Evolutionary conservation across 2,329 filamentous ascomycete genomes (phyloP).

Genomic region (Aureobasidium sp.): DNA sequence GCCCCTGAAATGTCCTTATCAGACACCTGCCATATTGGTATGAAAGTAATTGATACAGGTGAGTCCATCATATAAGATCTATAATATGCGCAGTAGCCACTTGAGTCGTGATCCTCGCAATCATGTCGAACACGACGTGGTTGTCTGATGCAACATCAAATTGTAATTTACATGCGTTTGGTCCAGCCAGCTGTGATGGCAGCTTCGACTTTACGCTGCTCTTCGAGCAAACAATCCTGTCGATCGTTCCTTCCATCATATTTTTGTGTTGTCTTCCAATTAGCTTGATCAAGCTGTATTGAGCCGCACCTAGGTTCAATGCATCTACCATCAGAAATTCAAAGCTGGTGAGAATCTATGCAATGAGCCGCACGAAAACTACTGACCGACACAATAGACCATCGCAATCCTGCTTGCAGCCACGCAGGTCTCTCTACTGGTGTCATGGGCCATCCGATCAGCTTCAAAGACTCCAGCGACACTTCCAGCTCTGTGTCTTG

Average conservation of each 20-base stretch:
- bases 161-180: background rate
- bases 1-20: background rate
- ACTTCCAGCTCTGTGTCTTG: background rate
- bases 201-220: background rate
- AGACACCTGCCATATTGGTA: background rate
- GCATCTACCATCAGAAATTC: background rate
- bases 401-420: background rate
- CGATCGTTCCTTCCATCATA: background rate
- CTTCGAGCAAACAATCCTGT: background rate
- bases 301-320: background rate
- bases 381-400: background rate
- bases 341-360: background rate
- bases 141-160: background rate
- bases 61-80: too few species aligned
- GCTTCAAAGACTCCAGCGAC: background rate
- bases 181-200: background rate
- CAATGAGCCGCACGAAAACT: too few species aligned
- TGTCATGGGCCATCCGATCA: background rate
- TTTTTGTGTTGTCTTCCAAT: background rate
- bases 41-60: background rate
- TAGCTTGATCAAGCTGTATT: background rate
- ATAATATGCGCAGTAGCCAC: background rate
- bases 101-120: background rate
- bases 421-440: background rate
- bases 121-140: background rate